Conservation (phyloP, 2,329 filamentous ascomycete species). For the Hymenoscyphus infarciens region DNA sequence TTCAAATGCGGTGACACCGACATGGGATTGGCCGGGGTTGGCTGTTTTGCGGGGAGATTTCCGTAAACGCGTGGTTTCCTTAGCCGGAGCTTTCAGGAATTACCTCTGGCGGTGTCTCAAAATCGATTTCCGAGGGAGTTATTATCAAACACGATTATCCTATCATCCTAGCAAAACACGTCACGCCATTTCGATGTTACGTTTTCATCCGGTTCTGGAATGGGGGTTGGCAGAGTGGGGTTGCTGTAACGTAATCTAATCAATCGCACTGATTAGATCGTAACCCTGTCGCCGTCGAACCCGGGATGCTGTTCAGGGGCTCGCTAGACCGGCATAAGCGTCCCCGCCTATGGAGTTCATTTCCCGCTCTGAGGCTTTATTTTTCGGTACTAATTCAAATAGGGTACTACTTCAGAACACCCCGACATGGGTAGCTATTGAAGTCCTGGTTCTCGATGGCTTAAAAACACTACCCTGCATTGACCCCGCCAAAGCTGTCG, state of each 20-base stretch:
- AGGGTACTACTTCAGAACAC: neutral
- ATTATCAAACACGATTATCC: neutral
- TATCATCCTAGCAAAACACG: neutral
- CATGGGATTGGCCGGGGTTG: no score
- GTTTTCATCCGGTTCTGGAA: neutral
- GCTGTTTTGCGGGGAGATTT: neutral
- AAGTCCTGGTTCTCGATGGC: neutral
- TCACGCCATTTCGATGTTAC: slow-evolving; percentile 1
- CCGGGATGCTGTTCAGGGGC: slow-evolving; percentile 1
- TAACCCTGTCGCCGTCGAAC: slow-evolving; percentile 8
- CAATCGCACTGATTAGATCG: slow-evolving; percentile 12
- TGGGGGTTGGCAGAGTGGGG: slow-evolving; percentile 6
- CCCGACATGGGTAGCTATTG: neutral
- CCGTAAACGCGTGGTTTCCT: neutral
- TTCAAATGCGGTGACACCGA: no score
- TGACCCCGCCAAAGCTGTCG: neutral
- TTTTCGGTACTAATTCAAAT: neutral
- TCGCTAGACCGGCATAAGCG: slow-evolving; percentile 5
- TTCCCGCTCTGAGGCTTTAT: neutral
- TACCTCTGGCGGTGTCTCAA: no score
- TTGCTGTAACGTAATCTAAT: slow-evolving; percentile 11
- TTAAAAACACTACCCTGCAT: slow-evolving; percentile 1
- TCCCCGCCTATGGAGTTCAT: neutral
- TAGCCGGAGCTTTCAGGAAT: neutral
- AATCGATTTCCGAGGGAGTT: neutral